Evolutionary conservation across 2,329 filamentous ascomycete species (phyloP).

Genomic region (Bipolaris oryzae): DNA sequence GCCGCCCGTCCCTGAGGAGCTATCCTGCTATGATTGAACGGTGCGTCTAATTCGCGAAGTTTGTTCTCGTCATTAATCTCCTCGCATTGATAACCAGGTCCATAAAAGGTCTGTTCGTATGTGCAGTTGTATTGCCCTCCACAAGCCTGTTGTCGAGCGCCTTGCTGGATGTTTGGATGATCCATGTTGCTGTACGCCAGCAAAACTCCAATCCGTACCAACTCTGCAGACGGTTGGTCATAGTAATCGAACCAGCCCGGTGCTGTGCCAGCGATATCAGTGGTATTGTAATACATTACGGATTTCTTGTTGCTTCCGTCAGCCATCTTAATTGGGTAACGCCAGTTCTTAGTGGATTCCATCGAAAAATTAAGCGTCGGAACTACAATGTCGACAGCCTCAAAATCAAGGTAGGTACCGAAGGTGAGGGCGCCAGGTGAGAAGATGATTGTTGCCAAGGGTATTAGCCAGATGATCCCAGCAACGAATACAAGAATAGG

Average conservation of each 20-base stretch:
- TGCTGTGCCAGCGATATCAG: slow-evolving; percentile 23
- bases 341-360: slow-evolving; percentile 44
- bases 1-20: slow-evolving; percentile 37
- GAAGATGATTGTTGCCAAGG: slow-evolving; percentile 48
- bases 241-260: slow-evolving; percentile 46
- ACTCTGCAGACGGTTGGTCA: slow-evolving; percentile 42
- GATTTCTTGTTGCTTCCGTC: slow-evolving; percentile 36
- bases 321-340: slow-evolving; percentile 32
- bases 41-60: slow-evolving; percentile 32
- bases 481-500: slow-evolving; percentile 37
- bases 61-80: slow-evolving; percentile 32
- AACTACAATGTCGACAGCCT: slow-evolving; percentile 24
- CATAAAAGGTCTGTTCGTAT: slow-evolving; percentile 38
- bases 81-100: slow-evolving; percentile 43
- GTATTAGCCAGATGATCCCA: slow-evolving; percentile 43
- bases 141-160: slow-evolving; percentile 46
- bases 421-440: slow-evolving; percentile 48
- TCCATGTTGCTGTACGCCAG: slow-evolving; percentile 40
- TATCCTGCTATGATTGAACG: slow-evolving; percentile 41
- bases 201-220: slow-evolving; percentile 38
- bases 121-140: slow-evolving; percentile 46
- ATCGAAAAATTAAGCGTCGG: slow-evolving; percentile 38
- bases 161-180: slow-evolving; percentile 29
- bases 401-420: slow-evolving; percentile 31
- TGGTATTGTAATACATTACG: slow-evolving; percentile 45